A percentile compares a stretch with the other conserved stretches of the same genome.
These are phyloP conservation scores for Flammula alnicola DNA, from an alignment of 1,284 basidiomycete species.

Conservation along the genomic window DNA sequence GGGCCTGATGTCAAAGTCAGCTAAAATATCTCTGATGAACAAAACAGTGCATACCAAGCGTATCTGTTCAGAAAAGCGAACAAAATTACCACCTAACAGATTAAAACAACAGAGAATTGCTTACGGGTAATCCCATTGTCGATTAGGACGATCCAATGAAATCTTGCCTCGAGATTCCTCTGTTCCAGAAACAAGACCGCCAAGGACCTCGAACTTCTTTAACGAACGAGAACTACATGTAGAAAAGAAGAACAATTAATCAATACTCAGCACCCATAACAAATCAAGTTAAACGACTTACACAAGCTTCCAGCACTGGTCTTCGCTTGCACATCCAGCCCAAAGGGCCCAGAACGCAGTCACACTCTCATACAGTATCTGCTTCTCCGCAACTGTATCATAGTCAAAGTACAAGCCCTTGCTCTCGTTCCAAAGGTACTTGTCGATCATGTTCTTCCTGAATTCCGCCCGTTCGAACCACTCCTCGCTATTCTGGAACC, in stretches of 20 bases:
- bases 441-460: slow-evolving; percentile 86
- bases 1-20: slow-evolving; percentile 60
- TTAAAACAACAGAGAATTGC: slow-evolving; percentile 34
- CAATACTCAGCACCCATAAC: not conserved
- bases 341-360: slow-evolving; percentile 97
- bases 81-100: slow-evolving; percentile 6
- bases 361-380: slow-evolving; percentile 94
- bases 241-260: slow-evolving; percentile 20
- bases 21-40: slow-evolving; percentile 12
- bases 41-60: slow-evolving; percentile 54
- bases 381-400: slow-evolving; percentile 88
- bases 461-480: slow-evolving; percentile 91
- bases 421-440: slow-evolving; percentile 97
- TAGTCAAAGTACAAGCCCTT: slow-evolving; percentile 97
- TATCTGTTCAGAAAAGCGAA: slow-evolving; percentile 47
- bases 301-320: slow-evolving; percentile 93
- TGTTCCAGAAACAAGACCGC: slow-evolving; percentile 96
- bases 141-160: slow-evolving; percentile 95
- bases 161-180: slow-evolving; percentile 97
- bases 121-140: slow-evolving; percentile 95
- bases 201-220: slow-evolving; percentile 95
- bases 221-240: slow-evolving; percentile 81
- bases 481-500: slow-evolving; percentile 77
- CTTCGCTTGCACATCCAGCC: slow-evolving; percentile 95
- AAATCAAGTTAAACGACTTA: slow-evolving; percentile 46